Evolutionary conservation across 2,329 filamentous ascomycete species (phyloP), one percentile per base, ranked within the genome.

Genomic region (Trichophyton mentagrophytes): DNA sequence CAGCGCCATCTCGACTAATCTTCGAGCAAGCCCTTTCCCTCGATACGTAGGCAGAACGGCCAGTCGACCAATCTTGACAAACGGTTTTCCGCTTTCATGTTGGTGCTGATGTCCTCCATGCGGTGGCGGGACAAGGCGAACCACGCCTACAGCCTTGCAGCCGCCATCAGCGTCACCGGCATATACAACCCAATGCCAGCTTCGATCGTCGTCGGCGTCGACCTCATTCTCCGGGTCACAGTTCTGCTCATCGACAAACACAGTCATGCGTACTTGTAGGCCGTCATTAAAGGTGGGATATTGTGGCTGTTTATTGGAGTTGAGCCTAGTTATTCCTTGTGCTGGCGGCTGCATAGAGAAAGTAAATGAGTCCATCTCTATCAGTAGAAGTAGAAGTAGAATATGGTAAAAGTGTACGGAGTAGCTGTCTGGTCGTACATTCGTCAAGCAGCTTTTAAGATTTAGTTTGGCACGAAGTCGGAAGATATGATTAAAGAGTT

Each of bases 131-230:
- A 95, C 87, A 9, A 95, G 78, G 22, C 91, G 84, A 62, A 95
- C 81, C 1, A 87, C 89, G 6, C 86, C 90, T 59, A 92, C 83
- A 56, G 90, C 82, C 25, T 73, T 75, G 77, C 80, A 60, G 72
- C 75, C 30, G 15, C 33, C 27, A 36, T 33, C 49, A 56, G 84
- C 83, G 73, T 95, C 27, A 27, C 30, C 40, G 55, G 84, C 83
- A 73, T 95, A 96, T n/a, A 86, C 78, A 33, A 96, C 86, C 88
- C 89, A 96, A 73, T 96, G 90, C 75, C 86, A 92, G 66, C 84
- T 86, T 40, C 88, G 82, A 0, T 80, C 66, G 71, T 97, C 92
- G 70, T 96, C 90, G 0, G 79, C 76, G 76, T 96, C 92, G 65
- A 89, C 80, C 72, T 97, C 91, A 65, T 84, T 82, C 42, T 87